Evolutionary conservation across 2,329 filamentous ascomycete genomes (phyloP), one percentile per base, ranked within the genome.

Genomic region (Cladophialophora yegresii): DNA sequence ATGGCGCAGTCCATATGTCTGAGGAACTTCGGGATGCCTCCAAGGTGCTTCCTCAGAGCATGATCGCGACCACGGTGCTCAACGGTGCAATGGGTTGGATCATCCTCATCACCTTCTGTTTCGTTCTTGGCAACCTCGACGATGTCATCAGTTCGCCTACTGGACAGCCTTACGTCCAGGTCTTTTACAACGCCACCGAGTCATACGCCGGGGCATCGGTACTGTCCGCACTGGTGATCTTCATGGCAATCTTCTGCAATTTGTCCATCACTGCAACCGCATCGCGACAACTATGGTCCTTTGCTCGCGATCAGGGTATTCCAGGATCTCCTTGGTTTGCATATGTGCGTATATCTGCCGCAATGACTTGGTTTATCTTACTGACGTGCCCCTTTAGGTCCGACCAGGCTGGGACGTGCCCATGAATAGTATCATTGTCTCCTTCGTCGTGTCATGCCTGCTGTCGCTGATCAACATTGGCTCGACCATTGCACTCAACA

Each of bases 371-470:
- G 13, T 23, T 28, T 10, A 6, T 1, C 43, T 28, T 33, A 40
- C 57, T 50, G 40, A 54, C 45, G 49, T 16, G 20, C 12, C 54
- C 47, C 6, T 43, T 12, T 32, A 67, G 63, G 67, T 71, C 30
- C 65, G 64, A 55, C 69, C 69, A 1, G 65, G 67, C 6, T 71
- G 64, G 64, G 65, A 70, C 50, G 65, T 71, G 16, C 70, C 70
- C 2, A 64, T 72, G 62, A 69, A 71, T 40, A 65, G 67, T 26
- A 69, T 72, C 56, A 20, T 72, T 73, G 82, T 80, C 69, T 81
- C 77, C 73, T 83, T 80, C 54, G 75, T 77, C 51, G 81, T 78
- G 12, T 79, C 70, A 61, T 82, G 77, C 56, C 73, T 73, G 66
- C 73, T 80, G 54, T 81, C 81, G 66, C 55, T 70, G 43, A 71